Evolutionary conservation across 768 basidiomycete genomes (phyloP).

Genomic region (Lentinula lateritia): DNA sequence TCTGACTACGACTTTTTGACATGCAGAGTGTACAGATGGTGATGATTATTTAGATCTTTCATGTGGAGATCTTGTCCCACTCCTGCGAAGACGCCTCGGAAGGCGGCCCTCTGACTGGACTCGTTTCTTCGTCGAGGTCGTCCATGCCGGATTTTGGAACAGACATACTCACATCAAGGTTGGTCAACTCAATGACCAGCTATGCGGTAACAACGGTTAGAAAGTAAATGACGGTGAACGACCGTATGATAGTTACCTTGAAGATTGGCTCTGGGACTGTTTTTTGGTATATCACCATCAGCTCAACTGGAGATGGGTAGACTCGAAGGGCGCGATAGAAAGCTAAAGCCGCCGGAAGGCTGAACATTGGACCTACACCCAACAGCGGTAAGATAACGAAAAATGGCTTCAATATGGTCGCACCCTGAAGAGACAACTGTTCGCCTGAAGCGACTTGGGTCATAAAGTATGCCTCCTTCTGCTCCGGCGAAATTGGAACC

Average conservation of each 20-base stretch:
- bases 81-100: conserved; percentile 88
- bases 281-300: conserved; percentile 92
- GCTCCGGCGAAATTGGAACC: conserved; percentile 61
- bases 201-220: conserved; percentile 14
- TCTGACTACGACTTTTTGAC: conserved; percentile 4
- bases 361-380: conserved; percentile 63
- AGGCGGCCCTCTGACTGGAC: conserved; percentile 60
- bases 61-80: conserved; percentile 76
- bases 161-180: conserved; percentile 81
- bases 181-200: conserved; percentile 80
- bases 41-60: conserved; percentile 21
- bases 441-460: conserved; percentile 84
- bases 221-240: background rate
- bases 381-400: conserved; percentile 2
- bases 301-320: conserved; percentile 91
- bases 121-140: conserved; percentile 48
- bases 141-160: conserved; percentile 23
- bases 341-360: conserved; percentile 76
- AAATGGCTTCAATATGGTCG: conserved; percentile 14
- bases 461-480: conserved; percentile 90
- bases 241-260: conserved; percentile 42
- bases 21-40: conserved; percentile 16
- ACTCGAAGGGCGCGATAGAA: conserved; percentile 94
- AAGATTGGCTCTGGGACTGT: conserved; percentile 80
- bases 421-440: conserved; percentile 71